These are phyloP conservation scores for Xylaria hypoxylon DNA, from an alignment of 2,329 filamentous ascomycete genomes.

Conservation along the genomic window DNA sequence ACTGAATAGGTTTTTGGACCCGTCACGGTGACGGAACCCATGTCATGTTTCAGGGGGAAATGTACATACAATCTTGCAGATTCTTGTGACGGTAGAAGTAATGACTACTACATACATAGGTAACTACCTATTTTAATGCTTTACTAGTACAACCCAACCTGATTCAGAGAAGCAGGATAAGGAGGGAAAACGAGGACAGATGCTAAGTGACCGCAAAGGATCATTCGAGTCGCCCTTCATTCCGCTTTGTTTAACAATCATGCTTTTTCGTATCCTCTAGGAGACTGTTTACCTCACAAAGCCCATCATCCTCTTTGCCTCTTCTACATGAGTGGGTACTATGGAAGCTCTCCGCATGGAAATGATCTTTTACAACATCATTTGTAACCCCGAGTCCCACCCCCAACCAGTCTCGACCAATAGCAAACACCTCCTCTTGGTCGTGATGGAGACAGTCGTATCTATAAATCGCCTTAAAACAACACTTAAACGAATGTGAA, in stretches of 20 bases:
- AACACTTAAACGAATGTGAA: constrained; percentile 40
- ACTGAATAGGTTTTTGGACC: not conserved
- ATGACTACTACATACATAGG: constrained; percentile 12
- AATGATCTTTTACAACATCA: constrained; percentile 33
- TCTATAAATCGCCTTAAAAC: constrained; percentile 45
- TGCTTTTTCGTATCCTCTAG: constrained; percentile 35
- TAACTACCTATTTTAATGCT: constrained; percentile 22
- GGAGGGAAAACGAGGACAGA: not conserved
- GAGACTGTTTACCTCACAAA: constrained; percentile 29
- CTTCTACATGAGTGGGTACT: constrained; percentile 36
- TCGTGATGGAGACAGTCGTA: constrained; percentile 40
- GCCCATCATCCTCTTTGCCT: constrained; percentile 28
- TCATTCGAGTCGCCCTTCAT: constrained; percentile 15
- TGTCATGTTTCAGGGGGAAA: not conserved
- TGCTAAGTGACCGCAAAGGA: constrained; percentile 2
- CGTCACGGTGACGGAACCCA: not conserved
- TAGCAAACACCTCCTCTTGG: constrained; percentile 34
- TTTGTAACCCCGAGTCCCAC: constrained; percentile 26
- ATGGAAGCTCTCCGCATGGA: constrained; percentile 21
- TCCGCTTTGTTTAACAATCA: constrained; percentile 27
- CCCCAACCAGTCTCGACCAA: constrained; percentile 32
- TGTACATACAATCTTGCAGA: constrained; percentile 17
- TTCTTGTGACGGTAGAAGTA: constrained; percentile 7
- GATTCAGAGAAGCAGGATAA: constrained; percentile 10
- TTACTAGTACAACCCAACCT: constrained; percentile 16